These are phyloP conservation scores for Hanseniaspora lindneri DNA, from an alignment of 805 yeast genomes.

Conservation along the genomic window DNA sequence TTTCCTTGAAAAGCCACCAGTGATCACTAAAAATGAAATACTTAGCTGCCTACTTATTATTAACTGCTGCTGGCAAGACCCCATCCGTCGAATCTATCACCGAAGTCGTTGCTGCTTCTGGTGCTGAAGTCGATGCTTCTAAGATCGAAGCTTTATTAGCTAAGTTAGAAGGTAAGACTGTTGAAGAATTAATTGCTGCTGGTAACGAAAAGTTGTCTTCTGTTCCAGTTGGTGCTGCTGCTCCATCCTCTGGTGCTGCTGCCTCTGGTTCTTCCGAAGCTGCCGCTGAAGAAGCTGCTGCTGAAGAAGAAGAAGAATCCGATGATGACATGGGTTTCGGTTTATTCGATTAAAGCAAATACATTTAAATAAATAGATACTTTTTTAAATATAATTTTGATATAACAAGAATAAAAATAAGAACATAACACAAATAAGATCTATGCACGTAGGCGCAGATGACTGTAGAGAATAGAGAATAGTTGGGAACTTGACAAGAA, in stretches of 20 bases:
- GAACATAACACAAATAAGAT: background rate
- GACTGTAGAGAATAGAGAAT: no score
- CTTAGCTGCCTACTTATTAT: constrained; percentile 98
- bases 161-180: constrained; percentile 87
- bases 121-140: constrained; percentile 87
- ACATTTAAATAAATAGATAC: background rate
- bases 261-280: constrained; percentile 62
- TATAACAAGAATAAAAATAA: background rate
- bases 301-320: constrained; percentile 53
- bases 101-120: constrained; percentile 82
- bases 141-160: constrained; percentile 68
- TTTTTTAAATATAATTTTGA: constrained; percentile 3
- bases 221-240: constrained; percentile 97
- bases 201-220: constrained; percentile 95
- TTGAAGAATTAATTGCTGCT: constrained; percentile 80
- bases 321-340: constrained; percentile 86
- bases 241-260: constrained; percentile 61
- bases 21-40: constrained; percentile 58
- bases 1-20: background rate
- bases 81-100: constrained; percentile 91
- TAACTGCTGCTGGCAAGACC: constrained; percentile 91
- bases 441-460: no score
- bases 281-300: constrained; percentile 62
- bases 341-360: constrained; percentile 77
- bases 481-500: no score